Percentiles rank a stretch among this genome's conserved stretches.
Conservation (phyloP, 768 basidiomycete species). For the Mycena crocata region DNA sequence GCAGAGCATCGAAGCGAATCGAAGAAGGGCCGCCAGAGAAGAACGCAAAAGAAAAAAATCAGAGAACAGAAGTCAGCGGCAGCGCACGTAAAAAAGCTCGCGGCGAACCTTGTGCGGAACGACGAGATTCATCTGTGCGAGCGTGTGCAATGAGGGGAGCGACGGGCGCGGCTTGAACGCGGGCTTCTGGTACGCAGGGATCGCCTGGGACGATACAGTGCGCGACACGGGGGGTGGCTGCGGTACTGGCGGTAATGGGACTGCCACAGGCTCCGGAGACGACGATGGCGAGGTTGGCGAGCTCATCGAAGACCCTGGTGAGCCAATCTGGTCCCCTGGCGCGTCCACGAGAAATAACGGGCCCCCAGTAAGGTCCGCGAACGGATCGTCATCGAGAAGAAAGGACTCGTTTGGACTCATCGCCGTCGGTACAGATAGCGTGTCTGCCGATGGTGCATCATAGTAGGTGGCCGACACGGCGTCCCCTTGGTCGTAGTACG, state of each 20-base stretch:
- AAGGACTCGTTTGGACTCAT: constrained; percentile 33
- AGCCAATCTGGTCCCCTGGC: background rate
- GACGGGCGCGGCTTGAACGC: constrained; percentile 63
- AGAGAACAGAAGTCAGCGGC: background rate
- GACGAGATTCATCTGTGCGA: constrained; percentile 61
- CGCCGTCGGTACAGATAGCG: constrained; percentile 9
- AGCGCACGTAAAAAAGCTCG: constrained; percentile 15
- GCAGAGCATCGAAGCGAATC: no score
- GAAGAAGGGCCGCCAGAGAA: background rate
- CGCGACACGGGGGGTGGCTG: constrained; percentile 28
- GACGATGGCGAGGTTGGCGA: constrained; percentile 28
- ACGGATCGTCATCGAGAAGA: constrained; percentile 80
- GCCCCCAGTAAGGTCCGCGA: constrained; percentile 64
- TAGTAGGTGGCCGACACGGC: constrained; percentile 10
- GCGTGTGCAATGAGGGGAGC: constrained; percentile 61
- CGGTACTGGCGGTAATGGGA: constrained; percentile 20
- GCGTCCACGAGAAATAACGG: background rate
- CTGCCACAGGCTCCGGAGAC: background rate
- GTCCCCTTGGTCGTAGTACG: constrained; percentile 29
- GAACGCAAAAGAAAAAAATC: background rate
- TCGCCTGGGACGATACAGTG: constrained; percentile 36
- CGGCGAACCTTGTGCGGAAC: constrained; percentile 58
- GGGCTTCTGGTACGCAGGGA: constrained; percentile 59
- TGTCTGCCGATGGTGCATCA: constrained; percentile 6
- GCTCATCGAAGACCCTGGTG: constrained; percentile 22